A percentile compares a stretch with the other conserved stretches of the same genome.
phyloP scores from a whole-genome alignment of 768 basidiomycete genomes.

The Scleroderma bovista region DNA sequence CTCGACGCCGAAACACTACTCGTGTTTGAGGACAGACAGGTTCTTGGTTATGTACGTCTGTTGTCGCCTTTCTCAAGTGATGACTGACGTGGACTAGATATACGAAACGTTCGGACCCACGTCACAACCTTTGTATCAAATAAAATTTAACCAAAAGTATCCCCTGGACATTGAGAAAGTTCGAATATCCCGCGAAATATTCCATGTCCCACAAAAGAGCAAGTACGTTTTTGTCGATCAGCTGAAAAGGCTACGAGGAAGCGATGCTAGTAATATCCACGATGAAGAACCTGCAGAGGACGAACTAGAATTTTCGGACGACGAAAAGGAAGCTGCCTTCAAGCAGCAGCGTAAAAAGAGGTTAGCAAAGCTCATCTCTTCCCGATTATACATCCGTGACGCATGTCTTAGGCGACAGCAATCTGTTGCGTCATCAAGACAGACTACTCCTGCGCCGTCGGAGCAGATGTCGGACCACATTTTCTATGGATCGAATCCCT shows the following conservation, averaged over 20 bases:
- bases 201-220: constrained; percentile 76
- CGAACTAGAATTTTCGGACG: constrained; percentile 93
- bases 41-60: constrained; percentile 80
- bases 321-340: constrained; percentile 80
- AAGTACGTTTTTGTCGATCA: constrained; percentile 78
- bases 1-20: constrained; percentile 88
- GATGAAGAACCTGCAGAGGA: constrained; percentile 92
- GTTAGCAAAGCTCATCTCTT: constrained; percentile 32
- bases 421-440: constrained; percentile 50
- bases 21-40: constrained; percentile 83
- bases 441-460: constrained; percentile 49
- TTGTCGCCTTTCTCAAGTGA: constrained; percentile 7
- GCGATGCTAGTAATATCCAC: constrained; percentile 90
- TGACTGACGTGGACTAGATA: constrained; percentile 43
- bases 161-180: constrained; percentile 56
- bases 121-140: constrained; percentile 81
- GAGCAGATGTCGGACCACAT: constrained; percentile 45
- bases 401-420: constrained; percentile 42
- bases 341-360: constrained; percentile 55
- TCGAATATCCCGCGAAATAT: constrained; percentile 58
- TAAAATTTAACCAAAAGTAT: constrained; percentile 68
- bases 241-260: constrained; percentile 70
- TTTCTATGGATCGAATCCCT: constrained; percentile 52
- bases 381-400: not conserved
- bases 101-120: constrained; percentile 97